A percentile compares a stretch with the other conserved stretches of the same genome.
phyloP scores from a whole-genome alignment of 2,329 filamentous ascomycete genomes.

The Graphiopsis chlorocephala region DNA sequence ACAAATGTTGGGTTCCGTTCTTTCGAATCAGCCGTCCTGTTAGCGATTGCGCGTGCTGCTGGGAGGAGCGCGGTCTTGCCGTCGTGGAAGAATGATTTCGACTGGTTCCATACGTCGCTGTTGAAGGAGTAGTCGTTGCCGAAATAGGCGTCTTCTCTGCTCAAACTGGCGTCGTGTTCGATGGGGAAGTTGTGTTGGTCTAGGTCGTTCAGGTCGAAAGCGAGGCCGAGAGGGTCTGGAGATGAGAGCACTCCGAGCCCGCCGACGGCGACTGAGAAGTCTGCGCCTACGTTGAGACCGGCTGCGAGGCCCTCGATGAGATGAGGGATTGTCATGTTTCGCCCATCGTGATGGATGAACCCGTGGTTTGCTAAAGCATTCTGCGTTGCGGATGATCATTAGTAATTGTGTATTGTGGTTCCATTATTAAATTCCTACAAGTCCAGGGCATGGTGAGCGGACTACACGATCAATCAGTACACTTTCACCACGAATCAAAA shows the following conservation, averaged over 20 bases:
- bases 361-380: conserved; percentile 21
- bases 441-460: conserved; percentile 30
- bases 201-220: conserved; percentile 29
- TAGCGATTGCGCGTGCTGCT: conserved; percentile 7
- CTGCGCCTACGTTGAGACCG: conserved; percentile 30
- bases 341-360: conserved; percentile 28
- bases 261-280: conserved; percentile 30
- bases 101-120: conserved; percentile 28
- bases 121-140: conserved; percentile 37
- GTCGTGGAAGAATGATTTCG: conserved; percentile 18
- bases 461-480: conserved; percentile 18
- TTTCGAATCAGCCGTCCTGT: conserved; percentile 29
- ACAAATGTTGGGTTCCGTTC: conserved; percentile 30
- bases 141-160: conserved; percentile 34
- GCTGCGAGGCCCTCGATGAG: conserved; percentile 27
- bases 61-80: conserved; percentile 8
- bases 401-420: not conserved
- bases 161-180: conserved; percentile 39
- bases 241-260: conserved; percentile 28
- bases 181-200: conserved; percentile 36
- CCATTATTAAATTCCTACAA: conserved; percentile 20
- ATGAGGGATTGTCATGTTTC: conserved; percentile 26
- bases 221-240: conserved; percentile 19
- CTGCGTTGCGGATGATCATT: not conserved
- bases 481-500: not conserved